Conservation (phyloP, 2,329 filamentous ascomycete species). For the Colletotrichum lentis region DNA sequence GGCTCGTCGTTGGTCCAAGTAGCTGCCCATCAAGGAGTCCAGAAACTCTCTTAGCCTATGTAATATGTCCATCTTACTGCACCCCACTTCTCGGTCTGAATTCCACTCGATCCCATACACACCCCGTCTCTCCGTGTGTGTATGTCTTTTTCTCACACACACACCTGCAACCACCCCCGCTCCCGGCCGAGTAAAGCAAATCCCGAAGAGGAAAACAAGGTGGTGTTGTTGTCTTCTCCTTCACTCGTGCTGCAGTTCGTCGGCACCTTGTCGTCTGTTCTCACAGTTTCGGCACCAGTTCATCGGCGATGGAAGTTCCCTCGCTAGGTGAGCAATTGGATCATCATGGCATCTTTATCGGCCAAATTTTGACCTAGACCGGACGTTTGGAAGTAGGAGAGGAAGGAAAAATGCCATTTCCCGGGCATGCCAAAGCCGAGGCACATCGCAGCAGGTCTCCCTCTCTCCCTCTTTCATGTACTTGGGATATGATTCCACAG, state of each 20-base stretch:
- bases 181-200: not conserved
- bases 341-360: not conserved
- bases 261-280: not conserved
- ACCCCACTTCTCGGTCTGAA: not conserved
- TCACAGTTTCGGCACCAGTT: not conserved
- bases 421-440: slow-evolving; percentile 16
- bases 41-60: too few species aligned
- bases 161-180: not conserved
- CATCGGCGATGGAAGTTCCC: not conserved
- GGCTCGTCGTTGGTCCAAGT: not conserved
- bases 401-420: not conserved
- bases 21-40: not conserved
- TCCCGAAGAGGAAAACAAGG: too few species aligned
- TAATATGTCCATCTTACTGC: not conserved
- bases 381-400: not conserved
- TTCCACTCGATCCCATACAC: not conserved
- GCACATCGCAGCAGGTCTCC: slow-evolving; percentile 18
- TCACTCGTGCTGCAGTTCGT: too few species aligned
- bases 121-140: not conserved
- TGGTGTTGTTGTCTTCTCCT: too few species aligned
- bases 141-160: not conserved
- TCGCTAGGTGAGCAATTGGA: not conserved
- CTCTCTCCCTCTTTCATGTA: not conserved
- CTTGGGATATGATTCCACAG: not conserved
- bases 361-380: not conserved